Conservation (phyloP, 1,284 basidiomycete genomes). For the Porogramme epimiltina region DNA sequence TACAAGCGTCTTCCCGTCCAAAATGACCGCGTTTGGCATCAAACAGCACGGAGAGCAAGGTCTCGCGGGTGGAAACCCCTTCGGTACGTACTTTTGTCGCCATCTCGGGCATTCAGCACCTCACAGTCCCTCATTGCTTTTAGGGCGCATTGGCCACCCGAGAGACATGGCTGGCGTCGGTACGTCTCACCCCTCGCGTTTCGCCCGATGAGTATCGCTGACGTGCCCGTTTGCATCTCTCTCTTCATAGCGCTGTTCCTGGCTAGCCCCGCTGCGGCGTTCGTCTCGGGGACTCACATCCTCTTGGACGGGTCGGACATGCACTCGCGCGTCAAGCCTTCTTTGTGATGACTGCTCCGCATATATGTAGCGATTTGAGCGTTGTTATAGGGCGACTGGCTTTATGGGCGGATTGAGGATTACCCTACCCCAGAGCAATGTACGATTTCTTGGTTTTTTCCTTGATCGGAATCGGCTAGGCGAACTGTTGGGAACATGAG, state of each 20-base stretch:
- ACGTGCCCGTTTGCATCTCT: no score
- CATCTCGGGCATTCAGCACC: constrained; percentile 6
- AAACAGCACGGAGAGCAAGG: constrained; percentile 56
- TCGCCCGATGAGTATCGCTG: background rate
- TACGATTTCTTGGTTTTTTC: no score
- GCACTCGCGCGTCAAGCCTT: constrained; percentile 20
- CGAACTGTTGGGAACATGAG: no score
- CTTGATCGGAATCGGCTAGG: no score
- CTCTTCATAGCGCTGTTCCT: constrained; percentile 58
- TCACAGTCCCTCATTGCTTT: background rate
- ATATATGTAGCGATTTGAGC: no score
- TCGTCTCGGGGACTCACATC: constrained; percentile 75
- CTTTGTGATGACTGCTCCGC: constrained; percentile 6
- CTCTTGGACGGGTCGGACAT: constrained; percentile 66
- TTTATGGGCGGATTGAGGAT: no score
- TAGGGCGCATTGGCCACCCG: constrained; percentile 68
- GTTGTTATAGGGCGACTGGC: no score
- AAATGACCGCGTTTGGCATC: constrained; percentile 84
- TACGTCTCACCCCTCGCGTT: constrained; percentile 13
- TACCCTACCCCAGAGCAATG: no score
- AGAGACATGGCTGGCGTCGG: constrained; percentile 77
- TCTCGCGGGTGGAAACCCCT: constrained; percentile 58
- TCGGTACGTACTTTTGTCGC: no score
- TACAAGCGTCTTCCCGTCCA: constrained; percentile 76
- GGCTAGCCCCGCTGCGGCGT: constrained; percentile 68